Percentiles rank a stretch among this genome's conserved stretches.
phyloP scores from a whole-genome alignment of 768 basidiomycete genomes.

The Naganishia onofrii region DNA sequence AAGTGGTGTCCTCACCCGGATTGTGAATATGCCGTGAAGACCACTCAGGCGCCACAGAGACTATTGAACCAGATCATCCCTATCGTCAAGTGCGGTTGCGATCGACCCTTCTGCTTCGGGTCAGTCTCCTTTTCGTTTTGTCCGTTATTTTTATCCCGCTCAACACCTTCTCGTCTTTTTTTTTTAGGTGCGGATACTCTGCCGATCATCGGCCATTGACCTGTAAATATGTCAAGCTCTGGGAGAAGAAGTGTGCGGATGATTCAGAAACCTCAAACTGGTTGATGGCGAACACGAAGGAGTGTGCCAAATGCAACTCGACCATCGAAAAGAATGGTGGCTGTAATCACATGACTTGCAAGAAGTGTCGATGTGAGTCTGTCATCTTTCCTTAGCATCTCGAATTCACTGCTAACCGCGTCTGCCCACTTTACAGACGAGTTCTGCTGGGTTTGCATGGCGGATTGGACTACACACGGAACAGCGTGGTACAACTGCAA shows the following conservation, averaged over 20 bases:
- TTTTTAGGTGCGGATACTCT: conserved; percentile 66
- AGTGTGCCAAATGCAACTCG: conserved; percentile 90
- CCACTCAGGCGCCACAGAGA: conserved; percentile 74
- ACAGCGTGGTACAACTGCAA: conserved; percentile 98
- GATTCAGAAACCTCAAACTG: conserved; percentile 99
- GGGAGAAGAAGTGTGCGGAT: conserved; percentile 95
- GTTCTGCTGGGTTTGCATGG: conserved; percentile 99
- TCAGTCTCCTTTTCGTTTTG: conserved; percentile 23
- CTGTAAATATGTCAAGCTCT: conserved; percentile 82
- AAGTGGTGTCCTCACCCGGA: conserved; percentile 94
- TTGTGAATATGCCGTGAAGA: conserved; percentile 91
- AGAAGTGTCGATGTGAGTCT: conserved; percentile 80
- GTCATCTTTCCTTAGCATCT: not conserved
- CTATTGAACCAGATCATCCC: conserved; percentile 78
- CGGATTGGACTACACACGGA: conserved; percentile 95
- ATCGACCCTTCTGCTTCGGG: conserved; percentile 90
- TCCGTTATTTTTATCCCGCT: not conserved
- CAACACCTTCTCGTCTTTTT: not conserved
- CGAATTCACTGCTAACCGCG: not conserved
- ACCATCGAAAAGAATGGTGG: conserved; percentile 99
- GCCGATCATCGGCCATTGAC: conserved; percentile 88
- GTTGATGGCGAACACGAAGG: conserved; percentile 99
- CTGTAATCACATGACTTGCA: conserved; percentile 99
- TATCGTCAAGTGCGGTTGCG: conserved; percentile 77
- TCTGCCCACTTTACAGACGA: conserved; percentile 36